These are phyloP conservation scores for Phytophthora meadii DNA, from an alignment of 352 stramenopile species.

Conservation along the genomic window DNA sequence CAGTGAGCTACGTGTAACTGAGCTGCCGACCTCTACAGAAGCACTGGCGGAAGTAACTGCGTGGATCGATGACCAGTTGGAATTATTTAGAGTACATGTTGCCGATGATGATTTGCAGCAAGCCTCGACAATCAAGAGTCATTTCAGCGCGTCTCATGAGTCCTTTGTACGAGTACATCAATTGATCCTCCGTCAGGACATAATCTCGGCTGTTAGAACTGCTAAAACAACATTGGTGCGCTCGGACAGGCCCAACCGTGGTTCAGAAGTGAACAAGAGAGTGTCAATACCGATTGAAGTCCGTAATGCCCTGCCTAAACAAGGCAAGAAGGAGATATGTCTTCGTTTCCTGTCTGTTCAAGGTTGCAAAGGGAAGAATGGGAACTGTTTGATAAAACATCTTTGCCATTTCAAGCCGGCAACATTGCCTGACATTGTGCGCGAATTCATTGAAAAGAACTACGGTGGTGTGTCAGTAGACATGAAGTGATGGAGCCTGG, in stretches of 20 bases:
- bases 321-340: neutral
- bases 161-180: slow-evolving; percentile 6
- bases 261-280: neutral
- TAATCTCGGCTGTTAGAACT: neutral
- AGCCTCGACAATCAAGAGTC: neutral
- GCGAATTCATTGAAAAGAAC: too few species aligned
- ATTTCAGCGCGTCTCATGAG: slow-evolving; percentile 5
- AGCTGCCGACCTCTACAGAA: neutral
- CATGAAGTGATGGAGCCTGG: neutral
- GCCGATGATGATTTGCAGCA: neutral
- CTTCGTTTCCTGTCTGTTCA: too few species aligned
- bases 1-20: slow-evolving; percentile 4
- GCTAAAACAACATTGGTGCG: neutral
- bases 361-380: too few species aligned
- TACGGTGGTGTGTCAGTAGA: too few species aligned
- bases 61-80: slow-evolving; percentile 12
- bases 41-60: neutral
- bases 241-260: neutral
- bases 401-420: too few species aligned
- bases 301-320: neutral
- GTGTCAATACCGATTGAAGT: neutral
- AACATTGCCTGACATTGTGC: too few species aligned
- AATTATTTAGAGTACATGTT: slow-evolving; percentile 7
- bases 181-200: slow-evolving; percentile 6
- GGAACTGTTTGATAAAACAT: too few species aligned